A percentile compares a stretch with the other conserved stretches of the same genome.
phyloP scores from a whole-genome alignment of 306 rosid genomes.

The Rubus idaeus region DNA sequence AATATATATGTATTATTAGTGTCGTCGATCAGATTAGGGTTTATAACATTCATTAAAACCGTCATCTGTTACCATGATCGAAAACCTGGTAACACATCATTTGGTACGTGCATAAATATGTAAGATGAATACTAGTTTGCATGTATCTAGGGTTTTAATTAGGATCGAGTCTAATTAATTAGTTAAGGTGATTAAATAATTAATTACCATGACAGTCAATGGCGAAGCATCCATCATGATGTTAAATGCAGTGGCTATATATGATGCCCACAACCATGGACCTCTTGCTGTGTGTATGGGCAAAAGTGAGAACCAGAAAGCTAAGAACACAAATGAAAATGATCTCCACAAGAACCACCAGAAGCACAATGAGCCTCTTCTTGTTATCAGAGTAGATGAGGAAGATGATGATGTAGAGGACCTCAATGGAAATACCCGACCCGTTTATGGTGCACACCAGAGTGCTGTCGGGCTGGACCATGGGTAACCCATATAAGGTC shows the following conservation, averaged over 20 bases:
- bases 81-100: too few relatives aligned
- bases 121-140: too few relatives aligned
- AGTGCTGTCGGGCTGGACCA: slow-evolving; percentile 32
- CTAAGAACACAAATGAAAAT: slow-evolving; percentile 41
- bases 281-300: slow-evolving; percentile 41
- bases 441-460: slow-evolving; percentile 70
- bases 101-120: too few relatives aligned
- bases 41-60: too few relatives aligned
- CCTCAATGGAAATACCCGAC: slow-evolving; percentile 39
- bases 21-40: too few relatives aligned
- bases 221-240: slow-evolving; percentile 88
- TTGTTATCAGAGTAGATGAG: slow-evolving; percentile 43
- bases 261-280: slow-evolving; percentile 59
- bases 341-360: slow-evolving; percentile 39
- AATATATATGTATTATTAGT: too few relatives aligned
- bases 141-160: too few relatives aligned
- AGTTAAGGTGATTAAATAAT: too few relatives aligned
- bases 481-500: slow-evolving; percentile 74
- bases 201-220: slow-evolving; percentile 48
- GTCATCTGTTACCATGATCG: too few relatives aligned
- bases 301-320: slow-evolving; percentile 30
- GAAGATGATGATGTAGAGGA: slow-evolving; percentile 55
- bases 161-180: too few relatives aligned
- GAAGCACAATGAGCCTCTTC: slow-evolving; percentile 50
- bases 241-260: slow-evolving; percentile 50